Evolutionary conservation across 176 grass and related monocot genomes (phyloP), one percentile per base, ranked within the genome.

Genomic region (Typha latifolia): DNA sequence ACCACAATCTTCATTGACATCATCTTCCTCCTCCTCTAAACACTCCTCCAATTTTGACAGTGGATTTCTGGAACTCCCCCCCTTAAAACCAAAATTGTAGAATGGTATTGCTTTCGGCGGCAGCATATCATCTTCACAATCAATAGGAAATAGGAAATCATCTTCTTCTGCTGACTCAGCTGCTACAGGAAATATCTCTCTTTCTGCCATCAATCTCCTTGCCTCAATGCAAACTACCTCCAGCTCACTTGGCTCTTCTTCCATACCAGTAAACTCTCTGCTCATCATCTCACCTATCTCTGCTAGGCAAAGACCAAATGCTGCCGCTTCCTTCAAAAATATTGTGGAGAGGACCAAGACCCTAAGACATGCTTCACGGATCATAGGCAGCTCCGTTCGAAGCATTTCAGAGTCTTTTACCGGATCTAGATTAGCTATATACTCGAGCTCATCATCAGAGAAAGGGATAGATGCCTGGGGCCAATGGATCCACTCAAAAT

Each of bases 221-320:
- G 88, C 85, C 51, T 86, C 88, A 65, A 96, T 86, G 62, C 85
- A 96, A 12, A 96, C 77, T 43, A 78, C 49, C 80, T 96, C 92
- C 43, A 96, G 82, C 86, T 96, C 88, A 48, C 92, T 96, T 70
- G 88, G 92, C 26, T 88, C 88, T 77, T 96, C 88, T 70, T 96
- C 85, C 59, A 79, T 84, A 68, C 71, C 82, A 49, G 82, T 96
- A 49, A 96, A 91, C 77, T 84, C 84, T 49, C 92, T 87, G 77
- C 85, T 96, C 92, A 96, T 96, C 92, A 96, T 96, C 62, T 91
- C 92, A 62, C 92, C 92, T 51, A 96, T 96, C 59, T 96, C 92
- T 0, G 88, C 76, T 49, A 96, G 68, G 57, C 74, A 89, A 12
- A 96, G 85, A 57, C 92, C 85, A 77, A 79, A 82, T 14, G 50